Percentiles rank a stretch among this genome's conserved stretches.
phyloP scores from a whole-genome alignment of 1,284 basidiomycete genomes.

The Ganoderma leucocontextum region DNA sequence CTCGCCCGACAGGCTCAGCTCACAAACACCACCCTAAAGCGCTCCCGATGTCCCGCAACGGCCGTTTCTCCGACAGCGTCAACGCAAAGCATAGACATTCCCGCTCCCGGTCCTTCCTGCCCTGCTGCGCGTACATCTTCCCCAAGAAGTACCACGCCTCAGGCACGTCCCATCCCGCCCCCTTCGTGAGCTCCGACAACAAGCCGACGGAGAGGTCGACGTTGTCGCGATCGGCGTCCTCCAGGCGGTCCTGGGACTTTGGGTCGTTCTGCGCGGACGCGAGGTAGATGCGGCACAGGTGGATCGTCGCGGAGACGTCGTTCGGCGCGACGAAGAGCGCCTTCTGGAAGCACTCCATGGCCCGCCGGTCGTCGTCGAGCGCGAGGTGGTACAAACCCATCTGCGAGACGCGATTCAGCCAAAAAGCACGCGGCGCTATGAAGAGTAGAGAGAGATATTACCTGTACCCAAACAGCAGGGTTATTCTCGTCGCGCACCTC shows the following conservation, averaged over 20 bases:
- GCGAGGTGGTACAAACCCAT: slow-evolving; percentile 81
- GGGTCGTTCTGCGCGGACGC: slow-evolving; percentile 42
- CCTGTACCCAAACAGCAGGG: slow-evolving; percentile 94
- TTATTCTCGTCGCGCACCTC: slow-evolving; percentile 89
- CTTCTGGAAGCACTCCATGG: slow-evolving; percentile 83
- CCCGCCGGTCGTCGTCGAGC: slow-evolving; percentile 63
- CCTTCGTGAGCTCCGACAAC: slow-evolving; percentile 66
- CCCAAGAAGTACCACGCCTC: slow-evolving; percentile 94
- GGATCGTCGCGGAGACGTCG: slow-evolving; percentile 79
- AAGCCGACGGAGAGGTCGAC: slow-evolving; percentile 81
- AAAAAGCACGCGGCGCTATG: slow-evolving; percentile 17
- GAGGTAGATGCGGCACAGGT: slow-evolving; percentile 81
- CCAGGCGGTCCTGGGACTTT: slow-evolving; percentile 30
- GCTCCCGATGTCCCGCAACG: slow-evolving; percentile 66
- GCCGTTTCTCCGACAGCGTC: slow-evolving; percentile 72
- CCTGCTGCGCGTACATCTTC: slow-evolving; percentile 80
- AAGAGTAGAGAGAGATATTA: slow-evolving; percentile 40
- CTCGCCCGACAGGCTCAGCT: neutral
- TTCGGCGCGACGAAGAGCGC: slow-evolving; percentile 83
- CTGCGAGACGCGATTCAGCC: slow-evolving; percentile 45
- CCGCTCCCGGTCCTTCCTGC: slow-evolving; percentile 71
- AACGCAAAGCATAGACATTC: slow-evolving; percentile 83
- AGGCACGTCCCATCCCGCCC: slow-evolving; percentile 85
- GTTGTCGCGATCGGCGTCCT: slow-evolving; percentile 52
- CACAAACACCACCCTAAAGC: slow-evolving; percentile 79